Conservation (phyloP, 148 eudicot species). For the Tetragonia tetragonoides region DNA sequence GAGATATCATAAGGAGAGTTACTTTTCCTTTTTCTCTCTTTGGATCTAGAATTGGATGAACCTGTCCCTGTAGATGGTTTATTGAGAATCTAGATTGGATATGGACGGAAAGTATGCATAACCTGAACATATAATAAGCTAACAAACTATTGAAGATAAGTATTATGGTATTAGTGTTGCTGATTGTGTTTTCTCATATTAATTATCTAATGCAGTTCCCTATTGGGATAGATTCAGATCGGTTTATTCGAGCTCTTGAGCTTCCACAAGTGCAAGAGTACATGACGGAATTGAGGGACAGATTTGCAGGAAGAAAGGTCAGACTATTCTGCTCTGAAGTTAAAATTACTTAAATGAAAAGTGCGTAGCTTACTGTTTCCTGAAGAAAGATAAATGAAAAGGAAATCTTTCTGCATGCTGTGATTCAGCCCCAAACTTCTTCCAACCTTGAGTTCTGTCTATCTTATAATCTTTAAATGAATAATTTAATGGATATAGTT, state of each 20-base stretch:
- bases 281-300: constrained; percentile 46
- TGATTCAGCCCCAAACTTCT: neutral
- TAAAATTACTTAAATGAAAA: too few relatives aligned
- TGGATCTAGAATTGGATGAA: neutral
- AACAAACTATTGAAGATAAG: neutral
- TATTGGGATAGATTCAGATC: constrained; percentile 71
- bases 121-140: neutral
- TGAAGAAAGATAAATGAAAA: neutral
- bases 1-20: neutral
- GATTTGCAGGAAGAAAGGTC: constrained; percentile 69
- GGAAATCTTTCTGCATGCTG: neutral
- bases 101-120: too few relatives aligned
- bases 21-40: too few relatives aligned
- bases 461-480: neutral
- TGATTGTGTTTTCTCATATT: neutral
- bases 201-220: constrained; percentile 48
- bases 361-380: neutral
- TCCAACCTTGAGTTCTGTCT: neutral
- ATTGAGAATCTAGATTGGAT: too few relatives aligned
- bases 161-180: neutral
- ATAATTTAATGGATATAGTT: neutral
- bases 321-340: neutral
- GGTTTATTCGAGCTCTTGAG: constrained; percentile 66
- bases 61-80: too few relatives aligned
- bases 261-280: constrained; percentile 51